Evolutionary conservation across 495 filamentous ascomycete genomes (phyloP), one percentile per base, ranked within the genome.

Genomic region (Neurospora sp.): DNA sequence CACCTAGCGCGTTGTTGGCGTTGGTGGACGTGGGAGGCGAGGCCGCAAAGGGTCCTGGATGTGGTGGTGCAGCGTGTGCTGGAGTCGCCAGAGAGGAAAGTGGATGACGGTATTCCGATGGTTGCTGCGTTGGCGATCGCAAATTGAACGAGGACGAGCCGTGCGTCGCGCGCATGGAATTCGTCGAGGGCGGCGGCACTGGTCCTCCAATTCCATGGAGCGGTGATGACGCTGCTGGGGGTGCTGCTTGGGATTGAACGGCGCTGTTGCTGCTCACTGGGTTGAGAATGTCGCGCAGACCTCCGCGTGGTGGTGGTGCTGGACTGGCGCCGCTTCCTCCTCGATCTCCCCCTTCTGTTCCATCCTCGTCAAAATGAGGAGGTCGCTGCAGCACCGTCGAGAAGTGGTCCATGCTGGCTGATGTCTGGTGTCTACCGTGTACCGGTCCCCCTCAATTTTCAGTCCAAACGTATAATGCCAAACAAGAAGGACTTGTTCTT

Each of bases 381-480:
- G 82, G 78, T 31, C 81, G 81, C 76, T 84, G 83, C 78, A 86
- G 79, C 76, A 85, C 82, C 17, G 81, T 85, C 76, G 85, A 84
- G 77, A 85, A 86, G 69, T 80, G 79, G 71, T 84, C 83, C 82
- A 84, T 84, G 54, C 28, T 34, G 54, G 54, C 13, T 28, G 28
- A 7, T 34, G 48, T 40, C 54, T 34, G 8, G 1, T 54, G 40
- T 34, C 69, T 72, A 40, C n/a, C 34, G n/a, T 39, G 48, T 71
- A 73, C 74, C 48, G 62, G 45, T 77, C 71, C 74, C 76, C 69
- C 73, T 43, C 54, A 72, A 37, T 73, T 70, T 74, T 73, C 72
- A 72, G 74, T 70, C 69, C 74, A 72, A 42, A 71, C n/a, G 39
- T 75, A 37, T 48, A 43, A 34, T 66, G 71, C 73, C 73, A 38